phyloP scores from a whole-genome alignment of 1,284 basidiomycete species.

The Chalciporus sp. region DNA sequence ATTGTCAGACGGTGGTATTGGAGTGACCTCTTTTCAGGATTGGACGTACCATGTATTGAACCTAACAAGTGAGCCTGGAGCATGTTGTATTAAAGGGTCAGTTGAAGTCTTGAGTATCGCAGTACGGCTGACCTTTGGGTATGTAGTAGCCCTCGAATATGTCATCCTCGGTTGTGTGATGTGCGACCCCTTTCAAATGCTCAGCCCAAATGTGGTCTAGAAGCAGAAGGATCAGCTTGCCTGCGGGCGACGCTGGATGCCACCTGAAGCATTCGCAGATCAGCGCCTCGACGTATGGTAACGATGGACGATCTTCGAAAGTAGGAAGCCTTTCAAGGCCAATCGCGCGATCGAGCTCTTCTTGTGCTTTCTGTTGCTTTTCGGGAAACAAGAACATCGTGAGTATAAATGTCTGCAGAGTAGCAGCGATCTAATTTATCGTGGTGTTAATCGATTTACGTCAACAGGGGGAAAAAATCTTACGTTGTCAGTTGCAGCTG shows the following conservation, averaged over 20 bases:
- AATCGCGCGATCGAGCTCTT: slow-evolving; percentile 1
- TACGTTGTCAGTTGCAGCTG: slow-evolving; percentile 4
- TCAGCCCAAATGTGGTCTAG: background rate
- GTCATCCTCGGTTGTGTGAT: slow-evolving; percentile 8
- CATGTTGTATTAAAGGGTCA: background rate
- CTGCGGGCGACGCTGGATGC: slow-evolving; percentile 11
- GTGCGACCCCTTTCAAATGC: slow-evolving; percentile 3
- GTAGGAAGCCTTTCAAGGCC: slow-evolving; percentile 9
- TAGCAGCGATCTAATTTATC: background rate
- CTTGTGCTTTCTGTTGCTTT: slow-evolving; percentile 5
- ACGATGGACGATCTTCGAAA: slow-evolving; percentile 11
- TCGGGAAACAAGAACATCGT: slow-evolving; percentile 5
- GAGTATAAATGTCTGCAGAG: slow-evolving; percentile 2
- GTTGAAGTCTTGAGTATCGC: background rate
- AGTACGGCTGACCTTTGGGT: background rate
- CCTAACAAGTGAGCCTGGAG: slow-evolving; percentile 2
- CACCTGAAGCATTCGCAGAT: slow-evolving; percentile 13
- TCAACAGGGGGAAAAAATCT: background rate
- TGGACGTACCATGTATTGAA: slow-evolving; percentile 6
- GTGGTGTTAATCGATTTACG: background rate
- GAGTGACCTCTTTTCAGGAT: background rate
- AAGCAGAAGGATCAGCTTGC: background rate
- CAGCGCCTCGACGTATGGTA: slow-evolving; percentile 10
- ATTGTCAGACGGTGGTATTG: background rate
- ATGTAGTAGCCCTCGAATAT: slow-evolving; percentile 5